Evolutionary conservation across 371 early-diverging fungal genomes (phyloP).

Genomic region (Quaeritorhiza haematococci): DNA sequence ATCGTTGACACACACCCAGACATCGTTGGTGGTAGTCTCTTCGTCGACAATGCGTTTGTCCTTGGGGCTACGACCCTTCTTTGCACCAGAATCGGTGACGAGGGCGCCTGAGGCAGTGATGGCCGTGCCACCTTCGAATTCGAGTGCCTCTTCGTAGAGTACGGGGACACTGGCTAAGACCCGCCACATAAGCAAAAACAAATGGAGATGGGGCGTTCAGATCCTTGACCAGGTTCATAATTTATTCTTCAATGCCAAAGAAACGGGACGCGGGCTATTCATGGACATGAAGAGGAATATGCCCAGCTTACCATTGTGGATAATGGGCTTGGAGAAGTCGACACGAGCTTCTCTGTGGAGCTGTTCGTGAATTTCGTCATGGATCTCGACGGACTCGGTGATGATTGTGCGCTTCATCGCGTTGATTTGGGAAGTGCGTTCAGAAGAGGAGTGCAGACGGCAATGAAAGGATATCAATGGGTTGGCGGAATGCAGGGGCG

Average conservation of each 20-base stretch:
- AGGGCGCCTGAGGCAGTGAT: constrained; percentile 88
- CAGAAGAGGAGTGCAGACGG: too few relatives aligned
- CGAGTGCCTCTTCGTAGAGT: constrained; percentile 92
- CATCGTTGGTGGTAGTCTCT: constrained; percentile 64
- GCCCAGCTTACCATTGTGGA: constrained; percentile 31
- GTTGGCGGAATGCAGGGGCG: too few relatives aligned
- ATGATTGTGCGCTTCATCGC: too few relatives aligned
- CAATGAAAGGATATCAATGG: too few relatives aligned
- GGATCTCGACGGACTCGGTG: constrained; percentile 13
- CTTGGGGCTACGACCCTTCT: constrained; percentile 63
- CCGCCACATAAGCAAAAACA: not conserved
- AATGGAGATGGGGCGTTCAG: not conserved
- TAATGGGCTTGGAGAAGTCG: constrained; percentile 49
- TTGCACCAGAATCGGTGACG: constrained; percentile 83
- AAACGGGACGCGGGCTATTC: too few relatives aligned
- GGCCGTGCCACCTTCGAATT: constrained; percentile 79
- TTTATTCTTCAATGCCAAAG: not conserved
- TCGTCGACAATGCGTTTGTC: constrained; percentile 98
- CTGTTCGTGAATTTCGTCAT: constrained; percentile 44
- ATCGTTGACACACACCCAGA: constrained; percentile 59
- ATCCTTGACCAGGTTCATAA: not conserved
- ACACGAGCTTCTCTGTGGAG: constrained; percentile 45
- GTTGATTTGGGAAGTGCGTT: too few relatives aligned
- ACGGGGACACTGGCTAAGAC: constrained; percentile 61
- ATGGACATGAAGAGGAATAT: not conserved